Evolutionary conservation across 2,329 filamentous ascomycete species (phyloP), one percentile per base, ranked within the genome.

Genomic region (Diplodia seriata): DNA sequence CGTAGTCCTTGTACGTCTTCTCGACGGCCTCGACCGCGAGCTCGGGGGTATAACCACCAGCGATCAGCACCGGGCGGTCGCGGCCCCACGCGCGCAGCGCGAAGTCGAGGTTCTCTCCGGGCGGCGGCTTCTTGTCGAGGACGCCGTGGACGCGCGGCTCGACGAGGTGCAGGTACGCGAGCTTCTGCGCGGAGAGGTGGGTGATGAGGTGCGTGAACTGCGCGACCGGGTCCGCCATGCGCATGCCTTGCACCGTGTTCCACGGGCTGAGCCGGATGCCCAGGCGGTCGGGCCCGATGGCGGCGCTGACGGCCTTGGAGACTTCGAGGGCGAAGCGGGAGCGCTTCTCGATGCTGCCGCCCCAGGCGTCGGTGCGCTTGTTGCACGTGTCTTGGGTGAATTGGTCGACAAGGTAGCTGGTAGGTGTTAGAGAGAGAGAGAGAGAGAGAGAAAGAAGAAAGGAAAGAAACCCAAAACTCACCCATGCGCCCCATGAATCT

Each of bases 361-460:
- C 84, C 78, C 78, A 85, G 61, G 56, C 71, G 70, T 86, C 84
- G 2, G 77, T 85, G 2, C 87, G 82, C 55, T 80, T 79, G 76
- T 90, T 90, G 72, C 80, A 78, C 3, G 77, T 82, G 69, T 86
- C 84, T 70, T 87, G 89, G 12, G 90, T 79, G 76, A 92, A 93
- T 71, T 90, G 85, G 68, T 85, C 84, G 29, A 91, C 76, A 1
- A 93, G 81, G 73, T 92, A 92, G 3, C 89, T 89, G 36, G 26
- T 26, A 4, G 26, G 26, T 26, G 26, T 26, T 1, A 26, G 26
- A 26, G 26, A 26, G 26, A 4, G 26, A 26, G 26, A 26, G 26
- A 26, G 23, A 26, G 23, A 26, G 23, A 26, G 23, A 26, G 23
- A 26, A 2, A 26, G 23, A 26, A 26, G 26, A 26, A 4, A 26